Base-by-base conservation (phyloP, 2,329 filamentous ascomycete species). In the Diplodia scrobiculata region DNA sequence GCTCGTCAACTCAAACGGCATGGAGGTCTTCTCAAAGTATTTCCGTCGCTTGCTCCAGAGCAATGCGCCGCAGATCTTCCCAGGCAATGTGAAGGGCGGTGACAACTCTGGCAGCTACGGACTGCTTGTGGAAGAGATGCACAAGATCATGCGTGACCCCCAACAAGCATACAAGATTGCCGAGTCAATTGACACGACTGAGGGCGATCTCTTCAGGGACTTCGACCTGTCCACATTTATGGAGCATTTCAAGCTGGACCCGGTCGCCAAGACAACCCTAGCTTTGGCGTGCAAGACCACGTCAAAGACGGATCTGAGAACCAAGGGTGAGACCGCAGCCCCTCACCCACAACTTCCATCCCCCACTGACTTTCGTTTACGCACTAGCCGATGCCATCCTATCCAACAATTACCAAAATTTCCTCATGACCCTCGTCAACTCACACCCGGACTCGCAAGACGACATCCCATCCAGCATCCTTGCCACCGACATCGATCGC, bases 1-100 rank as follows among this genome's bases (percentile, higher is more conserved):
- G 91, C 88, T 98, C 78, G 90, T 98, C 82, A 89, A 97, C 87
- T 93, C 94, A 74, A 89, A 96, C 92, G 93, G 93, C 76, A 99
- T 99, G 94, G 96, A 99, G 84, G 92, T 97, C 76, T 97, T 93
- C 78, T 89, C 91, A 68, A 96, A 93, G 83, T 97, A 95, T 79
- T 96, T 99, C 80, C 89, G 92, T 79, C 91, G 94, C 79, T 84
- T 98, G 77, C 87, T 99, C 75, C 90, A 90, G 79, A 89, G 89
- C 80, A 97, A 97, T 87, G 92, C 93, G 73, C 83, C 89, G 69
- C 89, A 95, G 74, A 95, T 99, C 77, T 98, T 98, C 76, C 89
- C 92, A 62, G 88, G 90, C 69, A 83, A 89, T 65, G 91, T 87
- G 73, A 86, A 92, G 79, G 86, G 87, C 66, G 86, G 87, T 70